Base-by-base conservation (phyloP, 2,329 filamentous ascomycete genomes). In the Neonectria ditissima region DNA sequence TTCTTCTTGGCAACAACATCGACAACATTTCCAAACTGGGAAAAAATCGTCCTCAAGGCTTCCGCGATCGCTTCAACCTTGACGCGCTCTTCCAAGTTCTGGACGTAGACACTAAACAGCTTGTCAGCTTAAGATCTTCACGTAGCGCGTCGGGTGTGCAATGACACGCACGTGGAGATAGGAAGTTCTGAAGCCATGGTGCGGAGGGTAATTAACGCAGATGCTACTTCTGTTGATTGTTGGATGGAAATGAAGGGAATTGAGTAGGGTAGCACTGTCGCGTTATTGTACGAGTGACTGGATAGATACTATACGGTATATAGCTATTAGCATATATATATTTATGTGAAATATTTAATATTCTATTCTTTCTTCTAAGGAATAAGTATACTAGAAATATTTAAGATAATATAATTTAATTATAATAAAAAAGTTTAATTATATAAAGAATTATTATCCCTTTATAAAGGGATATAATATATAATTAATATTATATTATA, bases 51-150 rank as follows among this genome's bases (percentile, higher is more conserved):
- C 22, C 81, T 82, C 16, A 99, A 85, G 0, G 92, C 87, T 69
- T 91, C 87, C 69, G 90, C 92, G 57, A 98, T 84, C 10, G 88
- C 81, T 34, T 94, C 91, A 62, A 92, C 85, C 78, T 97, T 97
- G 79, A 97, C 90, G 76, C 92, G 89, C 84, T 98, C 96, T 80
- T 97, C 93, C 63, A 99, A 89, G 78, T 97, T 97, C 74, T 91
- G 92, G 59, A 89, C 86, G 73, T 91, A 91, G 56, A 91, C 87
- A 65, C 88, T 91, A 76, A 63, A 53, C 44, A 32, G 57, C 14
- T 57, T 14, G 76, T 84, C 71, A 84, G 81, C 78, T 51, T 52
- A 30, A 59, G 58, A 59, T 56, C 44, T 73, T 77, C 76, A 78
- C 76, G 71, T 67, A 55, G 70, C 84, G 85, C 87, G 87, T 89